Evolutionary conservation across 2,329 filamentous ascomycete genomes (phyloP), one percentile per base, ranked within the genome.

Genomic region (Apiospora malaysiana): DNA sequence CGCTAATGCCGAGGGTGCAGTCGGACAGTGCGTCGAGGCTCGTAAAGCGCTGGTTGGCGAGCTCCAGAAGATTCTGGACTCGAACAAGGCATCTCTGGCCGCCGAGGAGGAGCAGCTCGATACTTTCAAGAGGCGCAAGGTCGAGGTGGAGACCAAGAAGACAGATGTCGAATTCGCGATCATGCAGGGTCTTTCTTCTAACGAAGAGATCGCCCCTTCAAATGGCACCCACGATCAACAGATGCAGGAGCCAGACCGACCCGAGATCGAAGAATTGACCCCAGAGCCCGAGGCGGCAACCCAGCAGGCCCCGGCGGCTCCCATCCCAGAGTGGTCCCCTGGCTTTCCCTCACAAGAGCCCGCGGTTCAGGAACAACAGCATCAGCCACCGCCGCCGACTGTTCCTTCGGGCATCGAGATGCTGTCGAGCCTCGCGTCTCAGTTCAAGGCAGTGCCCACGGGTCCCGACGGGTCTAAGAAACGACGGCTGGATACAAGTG

Each of bases 81-180:
- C 88, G 37, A 94, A 95, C 80, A 91, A 91, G 68, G 83, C 86
- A 2, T 91, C 91, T 46, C 83, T 98, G 4, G 86, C 87, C 1
- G 86, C 87, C 21, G 95, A 99, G 71, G 90, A 94, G 76, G 82
- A 85, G 5, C 86, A 92, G 46, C 84, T 90, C n/a, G 79, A 86
- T 8, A 88, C 92, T 21, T 82, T 98, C 25, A 83, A 85, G 4
- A 85, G 84, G n/a, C 90, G 92, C 70, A 94, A 92, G 75, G 82
- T 84, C 2, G 90, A 91, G 70, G 93, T 94, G 21, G 95, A 98
- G 76, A 84, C 86, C 23, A 95, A 94, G 82, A 97, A 97, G 81
- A 90, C 91, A 69, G 92, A 96, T 66, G 94, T 99, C 9, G 96
- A 99, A 81, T 90, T 95, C 74, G 92, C 90, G 67, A 98, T 99